These are phyloP conservation scores for Monascus purpureus DNA, from an alignment of 495 filamentous ascomycete genomes.

Conservation along the genomic window DNA sequence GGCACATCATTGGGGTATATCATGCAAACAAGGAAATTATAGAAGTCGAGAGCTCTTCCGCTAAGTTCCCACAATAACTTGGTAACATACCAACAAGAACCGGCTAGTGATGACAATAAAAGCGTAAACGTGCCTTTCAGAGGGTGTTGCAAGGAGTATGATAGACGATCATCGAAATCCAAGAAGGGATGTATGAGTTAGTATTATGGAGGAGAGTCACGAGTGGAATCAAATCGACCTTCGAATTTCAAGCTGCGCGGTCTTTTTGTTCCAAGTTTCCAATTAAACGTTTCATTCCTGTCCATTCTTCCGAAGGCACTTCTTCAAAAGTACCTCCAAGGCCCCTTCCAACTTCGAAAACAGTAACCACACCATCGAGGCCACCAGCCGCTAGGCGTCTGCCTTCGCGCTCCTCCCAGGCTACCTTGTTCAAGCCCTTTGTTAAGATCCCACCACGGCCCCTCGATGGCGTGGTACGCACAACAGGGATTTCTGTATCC, in stretches of 20 bases:
- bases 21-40: no score
- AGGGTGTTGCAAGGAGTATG: no score
- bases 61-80: no score
- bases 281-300: conserved; percentile 73
- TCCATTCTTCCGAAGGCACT: conserved; percentile 79
- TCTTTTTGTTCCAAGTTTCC: conserved; percentile 46
- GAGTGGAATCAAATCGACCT: no score
- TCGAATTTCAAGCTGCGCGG: conserved; percentile 19
- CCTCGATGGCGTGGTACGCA: conserved; percentile 54
- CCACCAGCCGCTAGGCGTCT: conserved; percentile 77
- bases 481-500: conserved; percentile 82
- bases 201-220: no score
- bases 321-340: conserved; percentile 61
- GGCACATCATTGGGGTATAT: no score
- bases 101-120: no score
- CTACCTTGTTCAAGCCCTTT: conserved; percentile 79
- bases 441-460: conserved; percentile 40
- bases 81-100: no score
- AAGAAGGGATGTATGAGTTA: no score
- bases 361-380: conserved; percentile 72
- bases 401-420: conserved; percentile 85
- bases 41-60: no score
- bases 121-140: no score
- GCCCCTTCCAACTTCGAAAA: conserved; percentile 87
- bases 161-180: no score